Conservation (phyloP, 352 stramenopile species). For the Pythium plurisporium region DNA sequence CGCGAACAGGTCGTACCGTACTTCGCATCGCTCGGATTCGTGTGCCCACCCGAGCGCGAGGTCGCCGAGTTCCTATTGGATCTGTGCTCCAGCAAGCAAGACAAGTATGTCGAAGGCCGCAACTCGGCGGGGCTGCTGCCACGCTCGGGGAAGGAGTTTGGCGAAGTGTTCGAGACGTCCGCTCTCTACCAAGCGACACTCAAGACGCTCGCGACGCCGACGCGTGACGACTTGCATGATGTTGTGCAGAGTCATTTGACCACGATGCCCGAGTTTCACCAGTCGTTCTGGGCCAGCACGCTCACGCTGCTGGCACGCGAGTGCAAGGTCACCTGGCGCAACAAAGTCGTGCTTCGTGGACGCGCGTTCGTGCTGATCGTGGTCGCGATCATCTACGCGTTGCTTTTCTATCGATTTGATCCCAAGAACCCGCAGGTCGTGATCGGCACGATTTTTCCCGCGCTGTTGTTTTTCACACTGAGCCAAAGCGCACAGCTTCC, state of each 20-base stretch:
- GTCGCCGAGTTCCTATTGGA: conserved; percentile 90
- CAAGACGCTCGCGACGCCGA: conserved; percentile 78
- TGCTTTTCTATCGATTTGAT: conserved; percentile 53
- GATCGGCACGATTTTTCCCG: conserved; percentile 82
- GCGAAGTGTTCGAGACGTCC: conserved; percentile 34
- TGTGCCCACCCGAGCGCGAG: conserved; percentile 58
- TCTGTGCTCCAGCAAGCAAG: conserved; percentile 36
- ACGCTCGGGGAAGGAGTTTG: conserved; percentile 38
- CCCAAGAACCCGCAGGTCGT: conserved; percentile 44
- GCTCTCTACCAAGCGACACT: conserved; percentile 33
- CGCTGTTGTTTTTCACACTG: conserved; percentile 77
- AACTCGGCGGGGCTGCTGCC: conserved; percentile 12
- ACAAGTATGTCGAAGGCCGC: conserved; percentile 30
- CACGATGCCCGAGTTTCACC: conserved; percentile 37
- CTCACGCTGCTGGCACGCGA: conserved; percentile 56
- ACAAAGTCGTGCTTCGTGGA: conserved; percentile 45
- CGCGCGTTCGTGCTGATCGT: conserved; percentile 44
- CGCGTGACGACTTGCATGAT: conserved; percentile 38
- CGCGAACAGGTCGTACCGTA: conserved; percentile 56
- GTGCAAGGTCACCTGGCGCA: conserved; percentile 48
- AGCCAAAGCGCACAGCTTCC: conserved; percentile 74
- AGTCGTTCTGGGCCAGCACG: conserved; percentile 36
- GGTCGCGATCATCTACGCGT: conserved; percentile 48
- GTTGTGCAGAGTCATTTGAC: conserved; percentile 53
- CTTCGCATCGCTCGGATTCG: conserved; percentile 71